These are phyloP conservation scores for Venturia asperata DNA, from an alignment of 2,329 filamentous ascomycete genomes.

Conservation along the genomic window DNA sequence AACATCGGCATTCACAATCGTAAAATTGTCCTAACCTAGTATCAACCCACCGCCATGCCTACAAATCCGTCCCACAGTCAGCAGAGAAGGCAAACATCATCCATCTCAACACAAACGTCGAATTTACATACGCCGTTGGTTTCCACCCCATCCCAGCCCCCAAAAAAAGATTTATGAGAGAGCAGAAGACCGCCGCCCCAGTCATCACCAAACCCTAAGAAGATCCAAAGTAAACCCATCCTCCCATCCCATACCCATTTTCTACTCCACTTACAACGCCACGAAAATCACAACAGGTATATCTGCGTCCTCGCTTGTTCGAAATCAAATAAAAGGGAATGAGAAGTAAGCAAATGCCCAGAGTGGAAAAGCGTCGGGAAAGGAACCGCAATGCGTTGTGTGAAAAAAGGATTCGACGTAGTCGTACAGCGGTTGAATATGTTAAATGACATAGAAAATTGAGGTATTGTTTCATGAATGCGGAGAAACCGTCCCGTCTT, in stretches of 20 bases:
- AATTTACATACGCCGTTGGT: background rate
- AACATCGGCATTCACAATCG: background rate
- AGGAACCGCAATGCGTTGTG: background rate
- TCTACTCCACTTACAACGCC: background rate
- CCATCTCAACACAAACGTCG: background rate
- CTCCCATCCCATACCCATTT: background rate
- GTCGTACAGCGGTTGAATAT: conserved; percentile 8
- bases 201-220: conserved; percentile 12
- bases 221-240: background rate
- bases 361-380: background rate
- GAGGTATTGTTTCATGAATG: background rate
- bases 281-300: background rate
- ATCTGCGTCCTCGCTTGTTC: conserved; percentile 2
- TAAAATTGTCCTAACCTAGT: conserved; percentile 3
- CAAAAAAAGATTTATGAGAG: background rate
- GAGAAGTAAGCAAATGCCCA: background rate
- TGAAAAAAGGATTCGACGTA: background rate
- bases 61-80: background rate
- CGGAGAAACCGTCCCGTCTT: background rate
- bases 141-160: background rate
- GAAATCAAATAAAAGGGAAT: background rate
- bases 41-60: background rate
- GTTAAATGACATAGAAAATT: background rate
- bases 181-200: conserved; percentile 7
- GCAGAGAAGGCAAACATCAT: background rate